A percentile compares a stretch with the other conserved stretches of the same genome.
These are phyloP conservation scores for Amaranthus hypochondriacus DNA, from an alignment of 148 eudicot species.

Conservation along the genomic window DNA sequence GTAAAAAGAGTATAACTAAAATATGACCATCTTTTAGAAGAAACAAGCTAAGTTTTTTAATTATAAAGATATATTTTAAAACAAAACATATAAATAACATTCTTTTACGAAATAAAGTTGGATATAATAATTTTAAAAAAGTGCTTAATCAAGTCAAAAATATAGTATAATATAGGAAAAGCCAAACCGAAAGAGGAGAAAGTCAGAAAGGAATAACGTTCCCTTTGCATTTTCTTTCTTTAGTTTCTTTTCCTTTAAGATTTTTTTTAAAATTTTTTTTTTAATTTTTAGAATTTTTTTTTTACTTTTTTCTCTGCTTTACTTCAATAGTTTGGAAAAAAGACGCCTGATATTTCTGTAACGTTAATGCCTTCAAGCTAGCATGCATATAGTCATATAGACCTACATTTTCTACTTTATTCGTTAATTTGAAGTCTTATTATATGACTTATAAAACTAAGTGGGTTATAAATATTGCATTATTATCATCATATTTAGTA, in stretches of 20 bases:
- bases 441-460: too few relatives aligned
- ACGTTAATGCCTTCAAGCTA: not conserved
- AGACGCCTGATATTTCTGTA: slow-evolving; percentile 11
- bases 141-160: too few relatives aligned
- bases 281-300: not conserved
- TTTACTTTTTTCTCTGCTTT: not conserved
- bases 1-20: too few relatives aligned
- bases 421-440: too few relatives aligned
- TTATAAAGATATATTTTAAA: too few relatives aligned
- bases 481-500: too few relatives aligned
- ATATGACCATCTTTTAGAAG: too few relatives aligned
- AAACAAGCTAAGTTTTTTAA: too few relatives aligned
- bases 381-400: not conserved
- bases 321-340: not conserved
- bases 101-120: too few relatives aligned
- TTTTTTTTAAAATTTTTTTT: slow-evolving; percentile 4
- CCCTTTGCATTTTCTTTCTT: not conserved
- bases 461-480: too few relatives aligned
- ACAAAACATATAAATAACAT: too few relatives aligned
- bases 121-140: too few relatives aligned
- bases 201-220: not conserved
- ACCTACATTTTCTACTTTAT: not conserved
- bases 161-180: not conserved
- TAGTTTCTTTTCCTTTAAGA: not conserved
- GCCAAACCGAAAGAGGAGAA: slow-evolving; percentile 18